Percentiles rank a stretch among this genome's conserved stretches.
phyloP scores from a whole-genome alignment of 805 yeast genomes.

The Aciculoconidium aculeatum region DNA sequence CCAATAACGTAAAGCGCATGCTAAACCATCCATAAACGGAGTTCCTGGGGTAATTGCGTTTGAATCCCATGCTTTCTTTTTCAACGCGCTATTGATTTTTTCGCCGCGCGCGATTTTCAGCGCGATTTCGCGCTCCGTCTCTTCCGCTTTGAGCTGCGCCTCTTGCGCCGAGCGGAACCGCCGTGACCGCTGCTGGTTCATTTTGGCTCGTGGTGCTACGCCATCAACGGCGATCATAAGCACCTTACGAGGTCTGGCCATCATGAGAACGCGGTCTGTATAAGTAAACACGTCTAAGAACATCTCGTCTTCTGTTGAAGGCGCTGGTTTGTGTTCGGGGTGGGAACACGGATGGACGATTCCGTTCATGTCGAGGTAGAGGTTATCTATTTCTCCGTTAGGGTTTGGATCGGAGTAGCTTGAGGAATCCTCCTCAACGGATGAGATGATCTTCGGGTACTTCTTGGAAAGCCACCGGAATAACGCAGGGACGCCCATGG shows the following conservation, averaged over 20 bases:
- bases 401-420: constrained; percentile 76
- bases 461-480: constrained; percentile 93
- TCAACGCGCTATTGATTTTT: constrained; percentile 66
- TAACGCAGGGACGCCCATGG: constrained; percentile 95
- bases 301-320: constrained; percentile 96
- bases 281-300: constrained; percentile 86
- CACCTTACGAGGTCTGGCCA: constrained; percentile 94
- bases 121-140: constrained; percentile 52
- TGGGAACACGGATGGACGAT: constrained; percentile 99
- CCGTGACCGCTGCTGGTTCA: constrained; percentile 95
- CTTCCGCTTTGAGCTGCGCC: constrained; percentile 73
- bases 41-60: constrained; percentile 99
- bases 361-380: constrained; percentile 97
- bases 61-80: constrained; percentile 86
- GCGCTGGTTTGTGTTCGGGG: constrained; percentile 94
- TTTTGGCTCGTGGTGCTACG: constrained; percentile 96
- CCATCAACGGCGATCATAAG: constrained; percentile 97
- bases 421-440: constrained; percentile 73
- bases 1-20: constrained; percentile 82
- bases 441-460: constrained; percentile 90
- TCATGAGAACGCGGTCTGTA: constrained; percentile 83
- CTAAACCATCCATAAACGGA: constrained; percentile 91
- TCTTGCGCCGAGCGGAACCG: constrained; percentile 90
- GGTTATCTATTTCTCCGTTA: constrained; percentile 91
- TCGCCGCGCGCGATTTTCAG: constrained; percentile 66